Base-by-base conservation (phyloP, 1,284 basidiomycete genomes). In the Marasmius fiardii region DNA sequence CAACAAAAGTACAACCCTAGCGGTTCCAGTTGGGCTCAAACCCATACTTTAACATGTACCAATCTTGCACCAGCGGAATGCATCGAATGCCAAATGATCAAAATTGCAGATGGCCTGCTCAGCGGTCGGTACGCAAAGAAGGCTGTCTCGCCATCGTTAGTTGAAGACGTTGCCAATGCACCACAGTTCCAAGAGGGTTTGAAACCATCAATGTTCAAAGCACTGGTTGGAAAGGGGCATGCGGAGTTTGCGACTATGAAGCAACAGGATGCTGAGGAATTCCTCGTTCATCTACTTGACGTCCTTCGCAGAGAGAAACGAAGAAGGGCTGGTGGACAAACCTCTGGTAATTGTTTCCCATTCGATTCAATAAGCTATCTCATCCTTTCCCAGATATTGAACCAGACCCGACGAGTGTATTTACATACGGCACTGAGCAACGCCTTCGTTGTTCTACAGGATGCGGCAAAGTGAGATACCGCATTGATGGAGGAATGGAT, bases 211-310 rank as follows among this genome's bases (percentile, higher is more conserved):
- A 86, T 86, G 66, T 95, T 98, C 78, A 98, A 98, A 71, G 76
- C 85, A 1, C 81, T 98, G 14, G 83, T 98, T 35, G 96, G 96
- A 2, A 92, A 90, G 64, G 94, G 93, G 0, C 96, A 99, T 66
- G 84, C 86, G 51, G 96, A 98, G 73, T 99, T 99, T 66, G 81
- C 92, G 31, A 98, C 95, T 18, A 98, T 98, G 95, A 82, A 86
- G 44, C 95, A 99, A 71, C 96, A 99, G 69, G 96, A 99, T 67
- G 86, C 95, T 1, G 95, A 98, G 67, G 96, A 99, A 71, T 99
- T 99, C 74, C 80, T 99, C 58, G 81, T 85, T 53, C 85, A 96
- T 70, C 73, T 98, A 8, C 65, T 98, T 52, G 83, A 82, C 3
- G 77, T 83, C 16, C 72, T 97, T 14, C 78, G 92, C 51, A 73